Percentiles rank a stretch among this genome's conserved stretches.
Evolutionary conservation across 495 filamentous ascomycete genomes (phyloP).

Genomic region (Neurospora sp.): DNA sequence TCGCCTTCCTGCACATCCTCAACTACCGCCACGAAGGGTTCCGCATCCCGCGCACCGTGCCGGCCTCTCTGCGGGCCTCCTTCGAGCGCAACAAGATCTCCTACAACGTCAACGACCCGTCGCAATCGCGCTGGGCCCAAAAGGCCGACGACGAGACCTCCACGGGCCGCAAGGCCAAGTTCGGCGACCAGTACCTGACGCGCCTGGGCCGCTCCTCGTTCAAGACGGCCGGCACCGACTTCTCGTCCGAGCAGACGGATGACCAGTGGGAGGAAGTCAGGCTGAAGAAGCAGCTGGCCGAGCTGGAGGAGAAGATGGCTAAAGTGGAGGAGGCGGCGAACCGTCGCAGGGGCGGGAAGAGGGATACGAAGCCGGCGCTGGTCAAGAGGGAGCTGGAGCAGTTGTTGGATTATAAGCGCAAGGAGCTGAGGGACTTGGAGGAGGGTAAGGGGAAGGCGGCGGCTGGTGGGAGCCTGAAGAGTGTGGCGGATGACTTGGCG

Average conservation of each 20-base stretch:
- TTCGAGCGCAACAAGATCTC: constrained; percentile 94
- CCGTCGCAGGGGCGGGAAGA: constrained; percentile 40
- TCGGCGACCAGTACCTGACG: constrained; percentile 91
- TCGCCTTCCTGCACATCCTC: constrained; percentile 93
- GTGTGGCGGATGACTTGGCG: constrained; percentile 57
- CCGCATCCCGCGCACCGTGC: constrained; percentile 88
- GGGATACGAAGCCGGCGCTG: constrained; percentile 65
- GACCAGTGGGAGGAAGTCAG: constrained; percentile 92
- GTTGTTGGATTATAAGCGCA: constrained; percentile 70
- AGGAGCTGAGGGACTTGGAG: constrained; percentile 57
- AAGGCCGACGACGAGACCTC: constrained; percentile 61
- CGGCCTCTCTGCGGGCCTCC: constrained; percentile 74
- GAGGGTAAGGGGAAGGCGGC: constrained; percentile 62
- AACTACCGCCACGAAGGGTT: constrained; percentile 91
- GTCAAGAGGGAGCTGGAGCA: constrained; percentile 91
- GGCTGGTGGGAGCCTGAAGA: constrained; percentile 49
- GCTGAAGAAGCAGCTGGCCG: constrained; percentile 79
- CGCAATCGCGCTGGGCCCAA: constrained; percentile 52
- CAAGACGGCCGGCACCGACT: constrained; percentile 75
- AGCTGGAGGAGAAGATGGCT: constrained; percentile 75
- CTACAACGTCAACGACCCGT: constrained; percentile 75
- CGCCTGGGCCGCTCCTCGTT: constrained; percentile 73
- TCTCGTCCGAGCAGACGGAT: constrained; percentile 56
- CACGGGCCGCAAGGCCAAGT: constrained; percentile 86
- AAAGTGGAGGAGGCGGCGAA: constrained; percentile 61